Base-by-base conservation (phyloP, 305 asterid species). In the Fraxinus dipetala region DNA sequence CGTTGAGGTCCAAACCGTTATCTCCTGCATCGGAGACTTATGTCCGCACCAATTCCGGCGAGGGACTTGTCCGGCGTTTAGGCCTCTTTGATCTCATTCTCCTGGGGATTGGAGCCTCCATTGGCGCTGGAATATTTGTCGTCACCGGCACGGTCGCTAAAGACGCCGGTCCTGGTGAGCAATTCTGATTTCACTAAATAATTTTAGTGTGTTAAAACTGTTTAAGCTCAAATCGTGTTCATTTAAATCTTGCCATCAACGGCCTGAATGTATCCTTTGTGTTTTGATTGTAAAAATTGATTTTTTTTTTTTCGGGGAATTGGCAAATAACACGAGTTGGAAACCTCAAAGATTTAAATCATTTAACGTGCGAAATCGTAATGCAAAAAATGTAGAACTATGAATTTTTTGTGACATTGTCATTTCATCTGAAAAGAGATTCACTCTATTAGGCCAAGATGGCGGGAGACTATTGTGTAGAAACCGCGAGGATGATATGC, bases 101-200 rank as follows among this genome's bases (percentile, higher is more conserved):
- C 6, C 75, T 95, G 0, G 99, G 99, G 36, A 89, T 95, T 78
- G 99, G 99, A 43, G 99, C 98, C 28, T 95, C 99, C 75, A 95
- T 95, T 56, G 99, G 99, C 59, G 98, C 99, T 77, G 98, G 99
- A 6, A 93, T 94, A 54, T 95, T 95, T 76, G 99, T 95, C 51
- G 93, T 95, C 83, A 95, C 99, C 67, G 99, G 98, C 31, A 95
- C 99, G 22, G 98, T 95, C n/a, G 98, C 99, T 10, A 94, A 84
- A 32, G 99, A 94, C 48, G 88, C 96, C 45, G 99, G 98, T 81
- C 99, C 99, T 7, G 99, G 99, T 95, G 36, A 85, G 94, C 88
- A 51, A 51, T 5, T 51, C 24, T n/a, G 63, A 51, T n/a, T 51
- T n/a, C 63, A 51, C 63, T 5, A 51, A 51, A 51, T 63, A 63